Percentiles rank a stretch among this genome's conserved stretches.
These are phyloP conservation scores for Stemphylium beticola DNA, from an alignment of 2,329 filamentous ascomycete genomes.

Conservation along the genomic window DNA sequence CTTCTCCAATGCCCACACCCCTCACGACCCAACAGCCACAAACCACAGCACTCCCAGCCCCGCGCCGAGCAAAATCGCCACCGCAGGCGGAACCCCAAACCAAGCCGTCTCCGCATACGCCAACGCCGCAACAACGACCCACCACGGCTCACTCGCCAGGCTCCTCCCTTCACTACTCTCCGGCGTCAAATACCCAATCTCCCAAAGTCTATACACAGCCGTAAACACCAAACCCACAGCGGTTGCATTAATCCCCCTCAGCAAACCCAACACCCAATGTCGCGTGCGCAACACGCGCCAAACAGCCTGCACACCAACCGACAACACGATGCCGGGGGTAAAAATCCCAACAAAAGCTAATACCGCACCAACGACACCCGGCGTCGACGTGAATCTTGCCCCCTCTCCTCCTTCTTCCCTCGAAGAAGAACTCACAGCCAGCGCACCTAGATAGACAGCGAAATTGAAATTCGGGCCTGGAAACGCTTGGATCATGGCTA, in stretches of 20 bases:
- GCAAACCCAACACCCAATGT: slow-evolving; percentile 40
- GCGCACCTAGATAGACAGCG: slow-evolving; percentile 50
- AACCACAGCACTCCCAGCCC: slow-evolving; percentile 50
- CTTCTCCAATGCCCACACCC: too few relatives aligned
- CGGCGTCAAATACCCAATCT: slow-evolving; percentile 52
- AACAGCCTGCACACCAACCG: slow-evolving; percentile 47
- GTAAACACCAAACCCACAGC: slow-evolving; percentile 54
- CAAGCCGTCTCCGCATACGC: slow-evolving; percentile 51
- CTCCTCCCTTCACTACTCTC: slow-evolving; percentile 44
- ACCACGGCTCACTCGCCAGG: slow-evolving; percentile 52
- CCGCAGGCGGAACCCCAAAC: slow-evolving; percentile 49
- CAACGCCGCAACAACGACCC: slow-evolving; percentile 53
- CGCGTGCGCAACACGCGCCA: slow-evolving; percentile 49
- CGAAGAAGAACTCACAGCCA: slow-evolving; percentile 40
- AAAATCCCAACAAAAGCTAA: slow-evolving; percentile 52
- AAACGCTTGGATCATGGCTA: slow-evolving; percentile 74
- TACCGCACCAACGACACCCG: slow-evolving; percentile 45
- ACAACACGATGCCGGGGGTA: slow-evolving; percentile 47
- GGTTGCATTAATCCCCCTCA: slow-evolving; percentile 52
- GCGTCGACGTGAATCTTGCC: slow-evolving; percentile 18
- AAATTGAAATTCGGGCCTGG: slow-evolving; percentile 69
- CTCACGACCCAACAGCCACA: slow-evolving; percentile 41
- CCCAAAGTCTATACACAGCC: slow-evolving; percentile 54
- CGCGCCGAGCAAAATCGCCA: slow-evolving; percentile 50
- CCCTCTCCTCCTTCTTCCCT: too few relatives aligned